Evolutionary conservation across 202 grass and related monocot species (phyloP).

Genomic region (Eragrostis tef): DNA sequence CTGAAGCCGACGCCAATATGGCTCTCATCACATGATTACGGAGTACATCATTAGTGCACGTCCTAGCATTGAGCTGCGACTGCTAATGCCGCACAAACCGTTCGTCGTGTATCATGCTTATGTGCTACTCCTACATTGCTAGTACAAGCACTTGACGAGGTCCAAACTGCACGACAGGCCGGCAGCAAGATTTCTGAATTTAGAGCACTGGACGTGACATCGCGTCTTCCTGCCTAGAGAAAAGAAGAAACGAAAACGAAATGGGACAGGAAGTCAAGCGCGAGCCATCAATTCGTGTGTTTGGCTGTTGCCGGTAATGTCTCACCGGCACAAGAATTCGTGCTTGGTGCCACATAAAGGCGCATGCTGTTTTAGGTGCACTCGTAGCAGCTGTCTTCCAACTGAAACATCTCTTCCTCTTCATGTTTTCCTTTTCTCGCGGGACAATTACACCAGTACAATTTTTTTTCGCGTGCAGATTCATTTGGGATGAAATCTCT

Average conservation of each 20-base stretch:
- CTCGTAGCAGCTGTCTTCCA: background rate
- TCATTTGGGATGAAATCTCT: background rate
- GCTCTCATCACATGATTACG: no score
- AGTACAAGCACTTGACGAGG: background rate
- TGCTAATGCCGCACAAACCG: no score
- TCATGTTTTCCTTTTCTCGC: background rate
- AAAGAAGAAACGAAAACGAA: background rate
- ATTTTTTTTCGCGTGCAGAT: no score
- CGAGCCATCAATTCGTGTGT: background rate
- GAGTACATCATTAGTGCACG: no score
- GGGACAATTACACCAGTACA: no score
- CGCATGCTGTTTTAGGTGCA: slow-evolving; percentile 9
- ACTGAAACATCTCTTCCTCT: background rate
- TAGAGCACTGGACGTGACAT: background rate
- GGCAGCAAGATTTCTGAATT: background rate
- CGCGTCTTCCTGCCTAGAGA: background rate
- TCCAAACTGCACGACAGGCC: background rate
- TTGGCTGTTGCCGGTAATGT: background rate
- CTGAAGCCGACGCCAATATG: no score
- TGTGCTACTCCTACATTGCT: background rate
- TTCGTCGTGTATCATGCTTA: no score
- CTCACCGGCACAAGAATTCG: background rate
- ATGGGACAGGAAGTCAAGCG: slow-evolving; percentile 25
- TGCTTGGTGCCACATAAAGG: background rate
- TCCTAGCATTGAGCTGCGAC: no score